Percentiles rank a stretch among this genome's conserved stretches.
phyloP scores from a whole-genome alignment of 345 rosid species.

The Arabis alpina region DNA sequence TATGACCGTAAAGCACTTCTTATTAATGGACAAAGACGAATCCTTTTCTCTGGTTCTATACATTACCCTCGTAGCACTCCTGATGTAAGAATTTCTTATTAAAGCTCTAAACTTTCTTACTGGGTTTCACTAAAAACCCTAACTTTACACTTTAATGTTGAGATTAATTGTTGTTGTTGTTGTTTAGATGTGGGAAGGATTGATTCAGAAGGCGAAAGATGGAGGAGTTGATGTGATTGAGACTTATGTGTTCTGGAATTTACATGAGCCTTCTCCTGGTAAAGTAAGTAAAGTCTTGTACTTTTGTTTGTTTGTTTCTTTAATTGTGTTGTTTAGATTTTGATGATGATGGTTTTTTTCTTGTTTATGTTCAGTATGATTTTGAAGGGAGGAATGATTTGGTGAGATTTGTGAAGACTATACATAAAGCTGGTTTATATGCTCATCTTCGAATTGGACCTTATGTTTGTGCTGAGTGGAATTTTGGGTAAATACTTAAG shows the following conservation, averaged over 20 bases:
- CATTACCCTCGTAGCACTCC: slow-evolving; percentile 97
- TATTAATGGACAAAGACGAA: slow-evolving; percentile 84
- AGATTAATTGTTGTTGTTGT: not conserved
- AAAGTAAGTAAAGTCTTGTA: slow-evolving; percentile 50
- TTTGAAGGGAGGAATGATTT: slow-evolving; percentile 96
- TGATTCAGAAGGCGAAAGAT: slow-evolving; percentile 94
- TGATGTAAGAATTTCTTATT: slow-evolving; percentile 49
- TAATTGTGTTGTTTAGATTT: not conserved
- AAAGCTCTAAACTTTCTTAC: slow-evolving; percentile 6
- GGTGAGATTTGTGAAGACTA: slow-evolving; percentile 83
- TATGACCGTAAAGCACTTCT: slow-evolving; percentile 87
- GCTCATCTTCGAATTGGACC: slow-evolving; percentile 99
- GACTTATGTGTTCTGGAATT: slow-evolving; percentile 99
- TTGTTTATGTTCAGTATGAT: slow-evolving; percentile 55
- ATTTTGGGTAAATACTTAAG: slow-evolving; percentile 72
- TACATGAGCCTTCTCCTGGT: slow-evolving; percentile 97
- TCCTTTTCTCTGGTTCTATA: slow-evolving; percentile 92
- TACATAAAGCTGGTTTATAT: slow-evolving; percentile 88
- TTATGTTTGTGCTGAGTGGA: slow-evolving; percentile 99
- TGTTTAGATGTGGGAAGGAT: slow-evolving; percentile 98
- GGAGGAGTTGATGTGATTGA: slow-evolving; percentile 97
- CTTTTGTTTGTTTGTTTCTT: not conserved
- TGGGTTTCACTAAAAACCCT: slow-evolving; percentile 25
- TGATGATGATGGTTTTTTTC: not conserved
- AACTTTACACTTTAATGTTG: too few relatives aligned